Evolutionary conservation across 73 alveolate species (phyloP), one percentile per base, ranked within the genome.

Genomic region (Paraurostyla sp.): DNA sequence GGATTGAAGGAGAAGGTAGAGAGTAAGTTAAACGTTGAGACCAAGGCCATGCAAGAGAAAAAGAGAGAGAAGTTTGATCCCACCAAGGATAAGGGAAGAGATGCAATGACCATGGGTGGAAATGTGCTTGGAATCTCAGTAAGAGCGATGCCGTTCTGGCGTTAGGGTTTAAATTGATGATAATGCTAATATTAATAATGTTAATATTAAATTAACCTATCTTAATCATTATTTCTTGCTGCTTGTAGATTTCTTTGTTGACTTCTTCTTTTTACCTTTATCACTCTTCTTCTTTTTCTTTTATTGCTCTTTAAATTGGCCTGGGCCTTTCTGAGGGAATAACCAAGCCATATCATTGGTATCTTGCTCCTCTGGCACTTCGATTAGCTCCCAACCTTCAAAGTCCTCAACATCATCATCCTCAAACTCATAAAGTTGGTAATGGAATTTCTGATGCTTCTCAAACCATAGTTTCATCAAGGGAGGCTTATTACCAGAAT

Each of bases 21-120:
- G 51, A 49, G 88, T 40, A 91, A 51, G 45, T 57, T 91, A 20
- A 51, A 15, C 18, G 43, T 25, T 0, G 93, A 48, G 65, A 91
- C 96, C 25, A 84, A 83, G 56, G 88, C 96, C 0, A 60, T 73
- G 62, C 41, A 45, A 22, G 89, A 75, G n/a, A 91, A 91, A 50
- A 50, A 78, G 41, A 48, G 96, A 32, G 96, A 91, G 6, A 91
- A 83, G 49, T 91, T 83, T 57, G 91, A 91, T 38, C 65, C 68
- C 22, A 52, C 51, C 32, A 54, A 57, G 30, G 95, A 82, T 50
- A 68, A 71, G 41, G 76, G 68, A 6, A 91, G 54, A 56, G 96
- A 91, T 59, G 92, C 93, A 23, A 73, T 91, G 96, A 91, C 96
- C 40, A 86, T 91, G 85, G 95, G 95, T 27, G 95, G 95, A 16